phyloP scores from a whole-genome alignment of 108 stramenopile genomes.

The Skeletonema grethae region DNA sequence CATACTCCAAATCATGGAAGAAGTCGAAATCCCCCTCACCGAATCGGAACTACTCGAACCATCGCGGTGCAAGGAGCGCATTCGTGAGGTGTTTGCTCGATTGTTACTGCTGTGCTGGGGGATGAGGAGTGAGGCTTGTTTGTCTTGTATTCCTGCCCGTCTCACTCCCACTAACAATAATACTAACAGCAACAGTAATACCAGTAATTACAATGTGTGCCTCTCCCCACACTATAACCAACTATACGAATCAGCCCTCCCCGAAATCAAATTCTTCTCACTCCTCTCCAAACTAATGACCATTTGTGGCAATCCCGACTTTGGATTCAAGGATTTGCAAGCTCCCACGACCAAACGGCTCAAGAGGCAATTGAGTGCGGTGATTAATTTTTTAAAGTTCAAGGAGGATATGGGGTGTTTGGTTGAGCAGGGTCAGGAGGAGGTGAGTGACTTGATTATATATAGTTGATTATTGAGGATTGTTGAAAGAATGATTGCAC shows the following conservation, averaged over 20 bases:
- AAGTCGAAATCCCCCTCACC: slow-evolving; percentile 77
- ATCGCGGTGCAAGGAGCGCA: slow-evolving; percentile 73
- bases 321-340: slow-evolving; percentile 87
- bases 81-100: slow-evolving; percentile 75
- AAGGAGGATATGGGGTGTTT: slow-evolving; percentile 86
- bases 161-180: slow-evolving; percentile 3
- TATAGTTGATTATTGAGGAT: too few relatives aligned
- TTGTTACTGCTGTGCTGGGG: slow-evolving; percentile 31
- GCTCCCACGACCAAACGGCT: slow-evolving; percentile 74
- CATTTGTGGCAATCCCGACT: slow-evolving; percentile 85
- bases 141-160: too few relatives aligned
- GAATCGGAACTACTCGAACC: slow-evolving; percentile 84
- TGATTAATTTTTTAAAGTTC: slow-evolving; percentile 95
- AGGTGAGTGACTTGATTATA: slow-evolving; percentile 26
- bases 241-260: slow-evolving; percentile 82
- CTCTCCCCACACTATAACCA: slow-evolving; percentile 57
- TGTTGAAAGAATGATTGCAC: too few relatives aligned
- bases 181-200: neutral
- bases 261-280: slow-evolving; percentile 84
- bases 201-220: slow-evolving; percentile 16
- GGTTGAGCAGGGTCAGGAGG: slow-evolving; percentile 54
- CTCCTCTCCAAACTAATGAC: slow-evolving; percentile 80
- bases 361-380: slow-evolving; percentile 87
- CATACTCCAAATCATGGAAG: slow-evolving; percentile 83
- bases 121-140: too few relatives aligned